These are phyloP conservation scores for Colletotrichum sp. DNA, from an alignment of 2,329 filamentous ascomycete species.

Conservation along the genomic window DNA sequence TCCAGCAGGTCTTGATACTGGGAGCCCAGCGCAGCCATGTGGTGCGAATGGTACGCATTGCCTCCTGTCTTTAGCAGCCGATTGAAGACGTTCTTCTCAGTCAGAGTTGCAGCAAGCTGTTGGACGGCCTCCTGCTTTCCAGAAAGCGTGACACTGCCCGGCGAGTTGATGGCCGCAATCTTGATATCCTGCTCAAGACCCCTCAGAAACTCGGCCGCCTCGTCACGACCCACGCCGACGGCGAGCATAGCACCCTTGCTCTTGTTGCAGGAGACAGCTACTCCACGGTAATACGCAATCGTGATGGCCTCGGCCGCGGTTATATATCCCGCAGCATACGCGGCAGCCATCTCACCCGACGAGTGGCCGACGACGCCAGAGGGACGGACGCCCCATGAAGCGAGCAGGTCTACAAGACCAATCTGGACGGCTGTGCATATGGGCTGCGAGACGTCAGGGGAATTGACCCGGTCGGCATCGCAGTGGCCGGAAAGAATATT, in stretches of 20 bases:
- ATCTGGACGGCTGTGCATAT: constrained; percentile 41
- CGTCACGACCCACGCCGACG: constrained; percentile 35
- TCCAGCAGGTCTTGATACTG: neutral
- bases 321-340: constrained; percentile 42
- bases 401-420: constrained; percentile 43
- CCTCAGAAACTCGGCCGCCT: neutral
- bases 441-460: constrained; percentile 26
- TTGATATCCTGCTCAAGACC: neutral
- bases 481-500: neutral
- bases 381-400: constrained; percentile 31
- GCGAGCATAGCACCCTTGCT: constrained; percentile 38
- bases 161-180: neutral
- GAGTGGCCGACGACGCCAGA: constrained; percentile 45
- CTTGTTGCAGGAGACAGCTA: neutral
- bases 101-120: neutral
- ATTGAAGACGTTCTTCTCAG: neutral
- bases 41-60: neutral
- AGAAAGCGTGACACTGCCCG: neutral
- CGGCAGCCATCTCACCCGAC: constrained; percentile 48
- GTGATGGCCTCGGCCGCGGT: constrained; percentile 38
- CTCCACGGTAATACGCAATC: constrained; percentile 42
- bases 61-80: neutral
- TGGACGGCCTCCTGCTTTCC: neutral
- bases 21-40: neutral
- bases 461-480: accelerated